Conservation (phyloP, 169 alveolate species). For the Cryptosporidium muris region DNA sequence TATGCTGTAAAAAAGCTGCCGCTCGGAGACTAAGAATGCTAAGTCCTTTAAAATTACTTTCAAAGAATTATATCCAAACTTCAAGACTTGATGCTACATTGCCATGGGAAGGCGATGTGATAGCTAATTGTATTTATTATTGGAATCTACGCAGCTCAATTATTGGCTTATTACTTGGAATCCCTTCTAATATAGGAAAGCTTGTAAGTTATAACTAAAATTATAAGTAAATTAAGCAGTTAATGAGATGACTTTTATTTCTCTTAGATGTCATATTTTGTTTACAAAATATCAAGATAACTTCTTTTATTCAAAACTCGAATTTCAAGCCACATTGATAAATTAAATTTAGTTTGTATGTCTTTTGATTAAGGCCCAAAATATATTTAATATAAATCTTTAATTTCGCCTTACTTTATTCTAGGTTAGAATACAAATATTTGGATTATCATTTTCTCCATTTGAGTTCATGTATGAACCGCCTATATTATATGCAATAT, state of each 20-base stretch:
- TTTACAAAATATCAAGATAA: not conserved
- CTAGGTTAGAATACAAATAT: too few species aligned
- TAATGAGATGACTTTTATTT: not conserved
- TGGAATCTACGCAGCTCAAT: constrained; percentile 21
- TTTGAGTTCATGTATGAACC: too few species aligned
- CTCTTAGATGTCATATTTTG: too few species aligned
- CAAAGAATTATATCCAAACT: not conserved
- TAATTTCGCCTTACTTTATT: too few species aligned
- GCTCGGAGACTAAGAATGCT: too few species aligned
- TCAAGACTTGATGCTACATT: not conserved
- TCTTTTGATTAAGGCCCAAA: too few species aligned
- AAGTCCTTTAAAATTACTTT: not conserved
- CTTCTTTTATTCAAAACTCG: not conserved
- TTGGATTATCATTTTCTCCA: too few species aligned
- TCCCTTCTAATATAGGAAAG: constrained; percentile 40
- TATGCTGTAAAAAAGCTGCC: too few species aligned
- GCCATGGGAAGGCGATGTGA: constrained; percentile 54
- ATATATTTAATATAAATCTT: too few species aligned
- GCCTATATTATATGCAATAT: too few species aligned
- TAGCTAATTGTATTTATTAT: constrained; percentile 13
- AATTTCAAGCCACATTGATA: not conserved
- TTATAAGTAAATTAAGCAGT: not conserved
- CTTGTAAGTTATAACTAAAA: constrained; percentile 21
- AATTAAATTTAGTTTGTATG: not conserved
- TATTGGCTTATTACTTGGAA: constrained; percentile 1